phyloP scores from a whole-genome alignment of 371 early-diverging fungal species.

The Mycotypha africana region DNA sequence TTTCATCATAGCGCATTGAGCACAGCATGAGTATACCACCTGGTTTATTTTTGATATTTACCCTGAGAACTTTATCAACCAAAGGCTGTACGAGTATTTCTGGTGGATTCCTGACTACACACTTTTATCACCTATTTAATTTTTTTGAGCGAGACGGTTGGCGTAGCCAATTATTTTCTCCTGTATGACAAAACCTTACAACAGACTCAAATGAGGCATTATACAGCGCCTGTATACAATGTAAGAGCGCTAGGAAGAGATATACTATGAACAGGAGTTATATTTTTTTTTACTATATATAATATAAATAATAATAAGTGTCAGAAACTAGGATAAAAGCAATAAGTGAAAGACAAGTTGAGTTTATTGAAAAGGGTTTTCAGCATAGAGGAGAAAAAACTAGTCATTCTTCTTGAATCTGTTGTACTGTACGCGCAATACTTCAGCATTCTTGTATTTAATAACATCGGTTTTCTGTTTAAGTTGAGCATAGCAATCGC shows the following conservation, averaged over 20 bases:
- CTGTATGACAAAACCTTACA: constrained; percentile 2
- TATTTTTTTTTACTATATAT: constrained; percentile 4
- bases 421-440: constrained; percentile 13
- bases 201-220: constrained; percentile 7
- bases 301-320: constrained; percentile 4
- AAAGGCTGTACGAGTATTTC: constrained; percentile 1
- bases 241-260: constrained; percentile 10
- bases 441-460: constrained; percentile 15
- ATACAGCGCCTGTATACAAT: constrained; percentile 9
- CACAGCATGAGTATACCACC: constrained; percentile 4
- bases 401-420: constrained; percentile 12
- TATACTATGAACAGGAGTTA: constrained; percentile 4
- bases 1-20: constrained; percentile 2
- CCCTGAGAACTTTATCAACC: neutral
- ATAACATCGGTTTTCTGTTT: constrained; percentile 15
- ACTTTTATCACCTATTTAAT: constrained; percentile 1
- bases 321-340: constrained; percentile 8
- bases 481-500: constrained; percentile 12
- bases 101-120: constrained; percentile 1
- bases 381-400: constrained; percentile 3
- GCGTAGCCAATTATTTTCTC: constrained; percentile 19
- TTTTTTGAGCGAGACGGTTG: constrained; percentile 1
- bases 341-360: constrained; percentile 7
- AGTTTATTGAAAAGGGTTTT: constrained; percentile 7
- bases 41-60: constrained; percentile 1